These are phyloP conservation scores for Mucor circinelloides DNA, from an alignment of 371 early-diverging fungal species.

Conservation along the genomic window DNA sequence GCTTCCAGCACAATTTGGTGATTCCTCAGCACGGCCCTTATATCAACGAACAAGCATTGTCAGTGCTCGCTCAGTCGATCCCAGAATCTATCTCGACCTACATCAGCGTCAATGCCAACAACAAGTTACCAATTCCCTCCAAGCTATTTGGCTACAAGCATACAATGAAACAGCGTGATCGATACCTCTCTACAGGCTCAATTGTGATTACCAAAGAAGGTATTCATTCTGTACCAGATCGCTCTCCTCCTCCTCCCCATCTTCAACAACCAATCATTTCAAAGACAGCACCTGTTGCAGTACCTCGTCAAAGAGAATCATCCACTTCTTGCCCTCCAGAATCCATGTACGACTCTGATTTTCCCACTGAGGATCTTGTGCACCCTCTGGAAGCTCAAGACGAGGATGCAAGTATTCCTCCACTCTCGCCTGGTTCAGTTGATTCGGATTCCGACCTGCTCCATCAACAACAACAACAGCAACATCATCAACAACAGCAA, in stretches of 20 bases:
- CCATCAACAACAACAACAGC: not conserved
- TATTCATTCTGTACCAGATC: slow-evolving; percentile 22
- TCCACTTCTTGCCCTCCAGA: slow-evolving; percentile 9
- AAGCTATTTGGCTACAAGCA: slow-evolving; percentile 27
- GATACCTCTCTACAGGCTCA: slow-evolving; percentile 34
- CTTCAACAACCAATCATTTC: not conserved
- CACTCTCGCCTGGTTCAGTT: slow-evolving; percentile 10
- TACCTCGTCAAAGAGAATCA: not conserved
- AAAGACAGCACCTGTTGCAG: slow-evolving; percentile 9
- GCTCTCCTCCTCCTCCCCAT: not conserved
- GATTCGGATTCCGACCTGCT: slow-evolving; percentile 1
- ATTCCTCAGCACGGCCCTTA: slow-evolving; percentile 49
- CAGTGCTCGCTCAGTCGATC: slow-evolving; percentile 38
- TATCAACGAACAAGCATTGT: slow-evolving; percentile 39
- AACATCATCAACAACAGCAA: slow-evolving; percentile 5
- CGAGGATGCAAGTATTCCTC: slow-evolving; percentile 11
- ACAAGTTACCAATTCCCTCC: slow-evolving; percentile 35
- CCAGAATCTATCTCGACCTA: slow-evolving; percentile 45
- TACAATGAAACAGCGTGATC: slow-evolving; percentile 29
- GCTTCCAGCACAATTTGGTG: slow-evolving; percentile 46
- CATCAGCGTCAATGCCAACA: slow-evolving; percentile 42
- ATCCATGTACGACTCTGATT: not conserved
- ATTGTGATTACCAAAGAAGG: slow-evolving; percentile 41
- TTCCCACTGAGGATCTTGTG: slow-evolving; percentile 24
- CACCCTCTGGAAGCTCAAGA: slow-evolving; percentile 24